These are phyloP conservation scores for Septoria petroselini DNA, from an alignment of 2,329 filamentous ascomycete genomes.

Conservation along the genomic window DNA sequence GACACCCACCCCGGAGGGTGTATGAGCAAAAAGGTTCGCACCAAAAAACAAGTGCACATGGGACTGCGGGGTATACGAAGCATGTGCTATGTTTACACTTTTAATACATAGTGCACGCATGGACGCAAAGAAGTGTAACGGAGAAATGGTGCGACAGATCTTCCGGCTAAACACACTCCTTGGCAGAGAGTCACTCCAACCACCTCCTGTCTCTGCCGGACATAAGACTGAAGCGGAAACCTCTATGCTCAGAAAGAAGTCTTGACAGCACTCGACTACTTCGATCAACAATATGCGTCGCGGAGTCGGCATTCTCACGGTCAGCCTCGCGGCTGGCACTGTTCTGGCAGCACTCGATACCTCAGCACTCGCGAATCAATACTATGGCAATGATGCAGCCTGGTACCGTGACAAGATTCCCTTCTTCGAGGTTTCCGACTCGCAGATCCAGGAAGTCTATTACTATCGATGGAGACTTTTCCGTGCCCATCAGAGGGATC, in stretches of 20 bases:
- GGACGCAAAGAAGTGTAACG: background rate
- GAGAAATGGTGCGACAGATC: background rate
- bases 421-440: constrained; percentile 42
- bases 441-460: constrained; percentile 43
- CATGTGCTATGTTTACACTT: background rate
- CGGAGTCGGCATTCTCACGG: background rate
- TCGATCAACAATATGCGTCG: background rate
- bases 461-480: constrained; percentile 49
- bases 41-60: too few species aligned
- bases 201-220: background rate
- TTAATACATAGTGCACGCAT: background rate
- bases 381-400: constrained; percentile 43
- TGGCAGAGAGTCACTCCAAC: background rate
- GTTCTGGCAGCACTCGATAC: constrained; percentile 30
- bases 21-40: too few species aligned
- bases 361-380: constrained; percentile 32
- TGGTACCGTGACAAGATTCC: constrained; percentile 43
- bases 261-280: background rate
- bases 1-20: too few species aligned
- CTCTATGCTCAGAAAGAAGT: background rate
- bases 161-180: background rate
- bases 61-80: background rate
- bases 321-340: background rate
- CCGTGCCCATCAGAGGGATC: constrained; percentile 46
- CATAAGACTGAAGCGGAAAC: background rate